These are phyloP conservation scores for Dillenia suffruticosa DNA, from an alignment of 164 flowering plant species.

Conservation along the genomic window DNA sequence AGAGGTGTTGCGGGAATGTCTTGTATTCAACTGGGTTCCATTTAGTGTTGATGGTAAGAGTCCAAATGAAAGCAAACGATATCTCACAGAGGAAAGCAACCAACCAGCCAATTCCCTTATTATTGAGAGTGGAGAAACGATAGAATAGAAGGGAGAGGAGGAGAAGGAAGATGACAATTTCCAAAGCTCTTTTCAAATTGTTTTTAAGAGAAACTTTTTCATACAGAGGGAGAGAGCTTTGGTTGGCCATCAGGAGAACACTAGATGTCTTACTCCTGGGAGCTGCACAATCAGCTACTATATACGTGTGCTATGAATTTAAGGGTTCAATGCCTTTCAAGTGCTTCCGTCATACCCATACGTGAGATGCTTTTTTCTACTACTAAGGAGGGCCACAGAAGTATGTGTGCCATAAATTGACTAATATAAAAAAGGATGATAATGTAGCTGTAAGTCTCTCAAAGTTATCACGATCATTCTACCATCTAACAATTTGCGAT, in stretches of 20 bases:
- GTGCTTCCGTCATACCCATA: no score
- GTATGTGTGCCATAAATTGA: no score
- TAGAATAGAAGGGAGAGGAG: slow-evolving; percentile 43
- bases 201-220: slow-evolving; percentile 21
- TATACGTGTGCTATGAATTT: no score
- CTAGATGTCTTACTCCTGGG: no score
- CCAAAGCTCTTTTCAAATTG: slow-evolving; percentile 17
- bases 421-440: no score
- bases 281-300: no score
- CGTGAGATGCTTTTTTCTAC: no score
- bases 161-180: slow-evolving; percentile 30
- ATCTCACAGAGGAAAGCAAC: slow-evolving; percentile 47
- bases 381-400: no score
- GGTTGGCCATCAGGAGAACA: slow-evolving; percentile 13
- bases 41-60: slow-evolving; percentile 24
- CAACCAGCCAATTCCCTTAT: slow-evolving; percentile 28
- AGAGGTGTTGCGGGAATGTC: slow-evolving; percentile 43
- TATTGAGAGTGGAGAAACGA: slow-evolving; percentile 26
- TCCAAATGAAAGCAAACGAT: slow-evolving; percentile 50
- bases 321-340: no score
- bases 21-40: slow-evolving; percentile 34
- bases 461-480: no score
- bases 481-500: no score
- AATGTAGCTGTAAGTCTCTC: no score
- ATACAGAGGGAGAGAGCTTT: slow-evolving; percentile 20